Evolutionary conservation across 2,329 filamentous ascomycete species (phyloP).

Genomic region (Trichothecium sympodiale): DNA sequence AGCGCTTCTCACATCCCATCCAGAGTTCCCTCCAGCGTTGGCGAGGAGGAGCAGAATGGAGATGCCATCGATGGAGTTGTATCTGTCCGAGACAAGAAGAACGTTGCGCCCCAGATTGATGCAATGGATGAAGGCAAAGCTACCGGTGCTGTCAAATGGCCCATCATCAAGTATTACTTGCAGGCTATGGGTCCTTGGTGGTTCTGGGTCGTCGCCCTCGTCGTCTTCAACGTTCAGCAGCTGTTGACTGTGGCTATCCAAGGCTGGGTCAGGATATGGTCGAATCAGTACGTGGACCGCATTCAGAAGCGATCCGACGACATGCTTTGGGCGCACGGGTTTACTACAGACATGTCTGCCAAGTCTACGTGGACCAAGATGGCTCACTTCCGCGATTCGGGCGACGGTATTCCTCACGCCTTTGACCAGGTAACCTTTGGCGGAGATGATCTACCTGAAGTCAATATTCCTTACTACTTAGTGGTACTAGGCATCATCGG

Average conservation of each 20-base stretch:
- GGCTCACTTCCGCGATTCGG: conserved; percentile 1
- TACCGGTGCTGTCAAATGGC: conserved; percentile 76
- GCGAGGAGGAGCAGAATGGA: conserved; percentile 46
- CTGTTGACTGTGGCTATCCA: conserved; percentile 79
- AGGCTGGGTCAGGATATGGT: conserved; percentile 91
- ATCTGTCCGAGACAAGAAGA: conserved; percentile 34
- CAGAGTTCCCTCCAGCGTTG: conserved; percentile 63
- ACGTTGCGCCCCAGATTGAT: conserved; percentile 36
- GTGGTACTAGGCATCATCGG: conserved; percentile 73
- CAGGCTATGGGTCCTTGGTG: conserved; percentile 90
- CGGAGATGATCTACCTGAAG: too few species aligned
- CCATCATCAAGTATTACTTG: conserved; percentile 78
- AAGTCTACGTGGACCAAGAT: conserved; percentile 6
- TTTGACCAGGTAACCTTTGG: too few species aligned
- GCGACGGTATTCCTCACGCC: background rate
- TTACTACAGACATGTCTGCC: conserved; percentile 15
- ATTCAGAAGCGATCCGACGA: conserved; percentile 13
- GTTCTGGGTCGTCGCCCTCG: conserved; percentile 72
- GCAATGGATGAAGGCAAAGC: conserved; percentile 68
- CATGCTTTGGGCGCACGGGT: conserved; percentile 12
- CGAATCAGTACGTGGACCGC: conserved; percentile 69
- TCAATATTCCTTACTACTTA: conserved; percentile 72
- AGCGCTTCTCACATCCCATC: conserved; percentile 65
- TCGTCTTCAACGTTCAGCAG: conserved; percentile 75
- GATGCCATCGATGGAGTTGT: conserved; percentile 33